Conservation (phyloP, 1,284 basidiomycete genomes). For the Melanopsichium pennsylvanicum region DNA sequence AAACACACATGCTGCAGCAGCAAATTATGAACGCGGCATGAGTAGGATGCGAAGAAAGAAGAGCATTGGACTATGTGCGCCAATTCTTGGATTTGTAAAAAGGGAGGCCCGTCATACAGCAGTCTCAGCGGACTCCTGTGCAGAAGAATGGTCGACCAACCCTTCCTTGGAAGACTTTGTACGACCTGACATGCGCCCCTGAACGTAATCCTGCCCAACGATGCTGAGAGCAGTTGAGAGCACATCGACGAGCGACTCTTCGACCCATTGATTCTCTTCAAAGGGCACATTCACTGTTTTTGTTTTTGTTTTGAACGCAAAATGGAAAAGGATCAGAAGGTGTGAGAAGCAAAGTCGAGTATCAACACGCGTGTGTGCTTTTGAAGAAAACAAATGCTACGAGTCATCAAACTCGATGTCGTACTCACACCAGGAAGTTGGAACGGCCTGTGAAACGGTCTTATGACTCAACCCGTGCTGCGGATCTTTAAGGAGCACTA, state of each 20-base stretch:
- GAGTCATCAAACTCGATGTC: too few relatives aligned
- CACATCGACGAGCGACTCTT: slow-evolving; percentile 60
- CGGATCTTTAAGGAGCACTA: slow-evolving; percentile 58
- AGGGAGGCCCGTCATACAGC: slow-evolving; percentile 1
- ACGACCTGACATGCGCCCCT: slow-evolving; percentile 51
- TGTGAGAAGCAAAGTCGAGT: too few relatives aligned
- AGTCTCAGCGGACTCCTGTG: slow-evolving; percentile 1
- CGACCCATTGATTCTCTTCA: slow-evolving; percentile 63
- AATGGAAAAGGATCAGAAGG: too few relatives aligned
- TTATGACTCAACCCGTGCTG: slow-evolving; percentile 56
- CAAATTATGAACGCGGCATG: too few relatives aligned
- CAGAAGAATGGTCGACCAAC: slow-evolving; percentile 12
- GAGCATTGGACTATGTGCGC: too few relatives aligned
- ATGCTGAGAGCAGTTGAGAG: slow-evolving; percentile 58
- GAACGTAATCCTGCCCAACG: slow-evolving; percentile 60
- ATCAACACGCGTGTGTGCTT: too few relatives aligned
- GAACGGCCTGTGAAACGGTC: slow-evolving; percentile 59
- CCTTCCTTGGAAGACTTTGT: slow-evolving; percentile 46
- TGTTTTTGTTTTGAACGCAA: too few relatives aligned
- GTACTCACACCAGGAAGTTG: slow-evolving; percentile 59
- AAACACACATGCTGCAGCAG: too few relatives aligned
- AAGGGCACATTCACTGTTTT: slow-evolving; percentile 54
- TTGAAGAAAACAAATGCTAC: too few relatives aligned
- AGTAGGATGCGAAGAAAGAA: too few relatives aligned
- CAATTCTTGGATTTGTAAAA: too few relatives aligned